A percentile compares a stretch with the other conserved stretches of the same genome.
Evolutionary conservation across 1,284 basidiomycete genomes (phyloP).

Genomic region (Puccinia brachypodii): DNA sequence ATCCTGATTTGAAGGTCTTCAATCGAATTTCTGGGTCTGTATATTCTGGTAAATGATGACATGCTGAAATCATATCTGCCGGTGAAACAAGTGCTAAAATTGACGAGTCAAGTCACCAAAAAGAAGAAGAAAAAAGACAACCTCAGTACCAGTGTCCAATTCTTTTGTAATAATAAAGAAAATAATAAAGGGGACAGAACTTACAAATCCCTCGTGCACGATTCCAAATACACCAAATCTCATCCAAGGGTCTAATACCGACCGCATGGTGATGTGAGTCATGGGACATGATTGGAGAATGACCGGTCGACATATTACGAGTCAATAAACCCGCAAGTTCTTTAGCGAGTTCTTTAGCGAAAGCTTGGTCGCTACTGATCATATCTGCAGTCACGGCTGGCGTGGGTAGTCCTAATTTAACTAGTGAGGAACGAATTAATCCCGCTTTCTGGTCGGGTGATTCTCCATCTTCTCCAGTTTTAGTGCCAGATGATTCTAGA

Average conservation of each 20-base stretch:
- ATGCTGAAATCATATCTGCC: conserved; percentile 14
- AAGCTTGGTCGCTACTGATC: conserved; percentile 77
- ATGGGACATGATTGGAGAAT: conserved; percentile 49
- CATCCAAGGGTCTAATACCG: conserved; percentile 84
- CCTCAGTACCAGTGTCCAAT: no score
- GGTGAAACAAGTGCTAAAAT: conserved; percentile 39
- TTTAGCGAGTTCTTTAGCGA: conserved; percentile 76
- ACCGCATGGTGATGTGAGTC: conserved; percentile 50
- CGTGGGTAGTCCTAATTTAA: conserved; percentile 80
- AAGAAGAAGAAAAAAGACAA: neutral
- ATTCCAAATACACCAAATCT: conserved; percentile 98
- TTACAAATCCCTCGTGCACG: conserved; percentile 85
- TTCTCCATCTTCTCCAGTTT: conserved; percentile 61
- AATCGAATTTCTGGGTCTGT: conserved; percentile 17
- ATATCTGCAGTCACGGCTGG: conserved; percentile 83
- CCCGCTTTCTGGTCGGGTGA: conserved; percentile 64
- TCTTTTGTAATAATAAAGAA: no score
- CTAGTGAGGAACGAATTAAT: conserved; percentile 82
- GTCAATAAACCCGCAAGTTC: conserved; percentile 75
- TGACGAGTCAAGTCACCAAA: neutral
- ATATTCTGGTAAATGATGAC: conserved; percentile 10
- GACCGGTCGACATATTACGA: conserved; percentile 61
- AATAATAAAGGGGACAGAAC: conserved; percentile 56
- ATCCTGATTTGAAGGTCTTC: conserved; percentile 26
- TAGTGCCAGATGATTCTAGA: conserved; percentile 59